phyloP scores from a whole-genome alignment of 225 moss, liverwort and hornwort species.

The Marchantia paleacea region DNA sequence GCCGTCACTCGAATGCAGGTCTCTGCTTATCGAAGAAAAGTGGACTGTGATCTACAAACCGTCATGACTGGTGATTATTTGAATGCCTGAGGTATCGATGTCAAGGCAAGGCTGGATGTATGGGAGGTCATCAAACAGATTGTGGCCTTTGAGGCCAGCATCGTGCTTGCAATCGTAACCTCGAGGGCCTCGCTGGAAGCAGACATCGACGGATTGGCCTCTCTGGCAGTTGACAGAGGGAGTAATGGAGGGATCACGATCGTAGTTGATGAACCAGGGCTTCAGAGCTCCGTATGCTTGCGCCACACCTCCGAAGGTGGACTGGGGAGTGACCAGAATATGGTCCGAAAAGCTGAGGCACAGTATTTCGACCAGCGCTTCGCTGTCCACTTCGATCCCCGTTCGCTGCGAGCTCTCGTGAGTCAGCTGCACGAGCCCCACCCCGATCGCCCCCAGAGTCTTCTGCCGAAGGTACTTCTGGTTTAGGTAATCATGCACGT shows the following conservation, averaged over 20 bases:
- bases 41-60: background rate
- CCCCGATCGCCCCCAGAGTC: constrained; percentile 33
- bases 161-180: background rate
- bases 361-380: constrained; percentile 59
- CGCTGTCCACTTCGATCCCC: constrained; percentile 50
- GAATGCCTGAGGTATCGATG: constrained; percentile 3
- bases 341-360: constrained; percentile 66
- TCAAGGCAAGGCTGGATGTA: background rate
- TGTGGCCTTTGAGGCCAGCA: background rate
- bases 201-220: constrained; percentile 50
- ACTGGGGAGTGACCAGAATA: constrained; percentile 57
- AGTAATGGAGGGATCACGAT: constrained; percentile 9
- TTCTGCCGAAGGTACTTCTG: constrained; percentile 39
- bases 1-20: no score
- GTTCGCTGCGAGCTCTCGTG: constrained; percentile 38
- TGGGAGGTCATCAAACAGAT: background rate
- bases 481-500: constrained; percentile 44
- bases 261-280: constrained; percentile 63
- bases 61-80: background rate
- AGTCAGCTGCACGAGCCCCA: constrained; percentile 53
- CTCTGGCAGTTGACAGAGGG: constrained; percentile 38
- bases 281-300: constrained; percentile 67
- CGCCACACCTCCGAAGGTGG: constrained; percentile 70
- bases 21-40: no score
- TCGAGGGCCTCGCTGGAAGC: background rate